Conservation (phyloP, 225 moss, liverwort and hornwort species). For the Rhytidiadelphus loreus region DNA sequence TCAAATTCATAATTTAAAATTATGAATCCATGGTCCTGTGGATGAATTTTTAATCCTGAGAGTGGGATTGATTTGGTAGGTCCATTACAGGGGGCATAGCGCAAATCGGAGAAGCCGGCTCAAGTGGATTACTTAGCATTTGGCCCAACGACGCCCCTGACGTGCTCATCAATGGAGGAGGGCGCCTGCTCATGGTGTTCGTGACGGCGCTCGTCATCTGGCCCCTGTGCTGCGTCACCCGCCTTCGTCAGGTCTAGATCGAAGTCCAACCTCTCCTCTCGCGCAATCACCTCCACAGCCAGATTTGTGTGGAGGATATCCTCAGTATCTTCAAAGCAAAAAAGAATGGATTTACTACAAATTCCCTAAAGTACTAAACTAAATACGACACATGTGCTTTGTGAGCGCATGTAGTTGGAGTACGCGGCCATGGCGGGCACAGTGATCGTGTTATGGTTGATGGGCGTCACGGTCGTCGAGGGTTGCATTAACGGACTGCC, state of each 20-base stretch:
- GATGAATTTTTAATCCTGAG: background rate
- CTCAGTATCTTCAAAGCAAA: background rate
- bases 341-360: too few species aligned
- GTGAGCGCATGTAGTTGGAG: constrained; percentile 42
- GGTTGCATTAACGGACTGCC: constrained; percentile 35
- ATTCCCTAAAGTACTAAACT: background rate
- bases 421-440: constrained; percentile 66
- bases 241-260: constrained; percentile 48
- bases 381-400: background rate
- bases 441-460: constrained; percentile 63
- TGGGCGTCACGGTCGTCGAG: constrained; percentile 37
- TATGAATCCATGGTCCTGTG: background rate
- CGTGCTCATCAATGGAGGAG: constrained; percentile 39
- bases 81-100: constrained; percentile 38
- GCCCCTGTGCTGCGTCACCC: constrained; percentile 60
- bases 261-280: background rate
- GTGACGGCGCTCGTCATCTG: constrained; percentile 31
- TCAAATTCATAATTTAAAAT: background rate
- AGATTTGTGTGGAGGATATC: background rate
- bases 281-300: background rate
- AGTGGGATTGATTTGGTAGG: background rate
- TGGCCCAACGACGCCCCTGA: constrained; percentile 24
- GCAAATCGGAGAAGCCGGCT: constrained; percentile 61
- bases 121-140: constrained; percentile 38
- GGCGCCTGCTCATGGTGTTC: constrained; percentile 50